Evolutionary conservation across 352 stramenopile genomes (phyloP), one percentile per base, ranked within the genome.

Genomic region (Globisporangium abappressorium): DNA sequence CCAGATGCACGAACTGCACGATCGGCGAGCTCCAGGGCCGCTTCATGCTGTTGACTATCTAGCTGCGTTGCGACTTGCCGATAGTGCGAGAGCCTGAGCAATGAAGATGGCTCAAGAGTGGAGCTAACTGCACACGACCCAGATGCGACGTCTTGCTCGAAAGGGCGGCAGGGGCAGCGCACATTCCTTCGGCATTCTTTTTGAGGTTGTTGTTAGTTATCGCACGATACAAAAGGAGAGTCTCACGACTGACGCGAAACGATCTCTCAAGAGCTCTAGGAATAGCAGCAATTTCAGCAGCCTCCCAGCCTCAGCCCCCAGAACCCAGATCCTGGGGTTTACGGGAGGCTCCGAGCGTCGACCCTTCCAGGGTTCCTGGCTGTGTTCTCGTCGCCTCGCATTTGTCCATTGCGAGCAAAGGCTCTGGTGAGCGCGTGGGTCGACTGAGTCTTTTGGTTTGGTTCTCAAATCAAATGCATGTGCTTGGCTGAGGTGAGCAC

Each of bases 1-100:
- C 11, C n/a, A 79, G 34, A 26, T 77, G 60, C 8, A 79, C 43
- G 43, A 55, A 53, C 34, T 68, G 67, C 18, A 76, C 60, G 34
- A 54, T 33, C 65, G 58, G 57, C 28, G 58, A 62, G 6, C 22
- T 56, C 38, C 65, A 62, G 15, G 22, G 34, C 26, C 34, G 41
- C 64, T 69, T 64, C 55, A 66, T 66, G 30, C 3, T 28, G 57
- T 3, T 28, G 12, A 7, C 7, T 22, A 22, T 3, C 28, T 33
- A 24, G 47, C 5, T 56, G 11, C 22, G 49, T 26, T n/a, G 53
- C 12, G 14, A 11, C 41, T 53, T 34, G 22, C 9, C 5, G 12
- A 57, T 7, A n/a, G 56, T 22, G 9, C 12, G 12, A 12, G 24
- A 57, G 3, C 24, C 22, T 46, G 38, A 12, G 38, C 38, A 46